Evolutionary conservation across 805 yeast genomes (phyloP).

Genomic region (Yarrowia divulgata): DNA sequence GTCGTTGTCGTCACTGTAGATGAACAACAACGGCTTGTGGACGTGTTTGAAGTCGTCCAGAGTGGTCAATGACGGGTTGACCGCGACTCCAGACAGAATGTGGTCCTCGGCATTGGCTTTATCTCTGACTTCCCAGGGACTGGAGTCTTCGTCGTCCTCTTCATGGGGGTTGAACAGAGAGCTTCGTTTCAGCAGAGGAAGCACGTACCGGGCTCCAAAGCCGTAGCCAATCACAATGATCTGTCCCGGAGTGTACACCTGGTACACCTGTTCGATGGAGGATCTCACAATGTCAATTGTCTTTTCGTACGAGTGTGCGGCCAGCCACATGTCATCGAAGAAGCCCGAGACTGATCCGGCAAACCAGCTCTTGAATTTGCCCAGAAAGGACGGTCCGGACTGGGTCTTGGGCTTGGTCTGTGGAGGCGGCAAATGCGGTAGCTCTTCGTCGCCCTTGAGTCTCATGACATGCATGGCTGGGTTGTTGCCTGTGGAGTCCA

Average conservation of each 20-base stretch:
- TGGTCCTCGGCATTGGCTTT: slow-evolving; percentile 43
- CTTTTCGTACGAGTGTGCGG: slow-evolving; percentile 49
- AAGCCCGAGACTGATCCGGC: slow-evolving; percentile 48
- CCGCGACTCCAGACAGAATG: slow-evolving; percentile 46
- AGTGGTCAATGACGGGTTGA: slow-evolving; percentile 48
- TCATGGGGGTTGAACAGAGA: slow-evolving; percentile 31
- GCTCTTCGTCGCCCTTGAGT: slow-evolving; percentile 30
- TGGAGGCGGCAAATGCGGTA: slow-evolving; percentile 26
- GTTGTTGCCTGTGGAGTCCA: slow-evolving; percentile 47
- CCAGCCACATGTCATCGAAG: slow-evolving; percentile 51
- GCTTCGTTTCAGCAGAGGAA: slow-evolving; percentile 45
- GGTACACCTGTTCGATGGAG: slow-evolving; percentile 47
- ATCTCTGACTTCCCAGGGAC: slow-evolving; percentile 40
- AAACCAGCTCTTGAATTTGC: slow-evolving; percentile 45
- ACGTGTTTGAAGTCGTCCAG: slow-evolving; percentile 46
- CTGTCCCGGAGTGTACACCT: slow-evolving; percentile 46
- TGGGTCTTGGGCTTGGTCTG: slow-evolving; percentile 24
- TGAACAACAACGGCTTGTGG: slow-evolving; percentile 46
- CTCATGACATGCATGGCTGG: slow-evolving; percentile 36
- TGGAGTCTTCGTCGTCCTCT: slow-evolving; percentile 44
- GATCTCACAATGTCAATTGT: slow-evolving; percentile 46
- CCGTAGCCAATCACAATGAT: slow-evolving; percentile 50
- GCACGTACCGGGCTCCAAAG: slow-evolving; percentile 49
- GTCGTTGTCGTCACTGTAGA: slow-evolving; percentile 46
- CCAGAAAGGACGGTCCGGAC: slow-evolving; percentile 34